phyloP scores from a whole-genome alignment of 2,329 filamentous ascomycete species.

The Colletotrichum somersetense region DNA sequence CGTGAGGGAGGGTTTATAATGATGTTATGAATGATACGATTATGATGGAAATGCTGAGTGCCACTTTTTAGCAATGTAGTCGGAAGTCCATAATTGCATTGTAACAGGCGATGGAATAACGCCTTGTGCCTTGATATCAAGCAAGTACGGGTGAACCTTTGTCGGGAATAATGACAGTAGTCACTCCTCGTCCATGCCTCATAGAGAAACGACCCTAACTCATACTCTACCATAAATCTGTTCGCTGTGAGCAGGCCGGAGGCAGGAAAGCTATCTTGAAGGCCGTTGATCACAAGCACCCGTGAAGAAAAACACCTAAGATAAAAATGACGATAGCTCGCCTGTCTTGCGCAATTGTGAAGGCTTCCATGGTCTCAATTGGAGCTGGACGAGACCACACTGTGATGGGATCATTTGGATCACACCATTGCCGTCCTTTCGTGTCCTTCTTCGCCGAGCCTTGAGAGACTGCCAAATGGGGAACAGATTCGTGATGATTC shows the following conservation, averaged over 20 bases:
- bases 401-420: not conserved
- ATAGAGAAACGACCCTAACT: not conserved
- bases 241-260: not conserved
- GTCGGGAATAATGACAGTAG: too few relatives aligned
- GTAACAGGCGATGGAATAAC: too few relatives aligned
- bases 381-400: not conserved
- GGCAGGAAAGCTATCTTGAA: not conserved
- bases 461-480: too few relatives aligned
- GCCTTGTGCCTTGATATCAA: not conserved
- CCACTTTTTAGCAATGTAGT: not conserved
- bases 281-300: not conserved
- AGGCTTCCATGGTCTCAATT: not conserved
- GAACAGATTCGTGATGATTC: not conserved
- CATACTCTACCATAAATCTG: not conserved
- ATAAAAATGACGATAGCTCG: not conserved
- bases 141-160: too few relatives aligned
- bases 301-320: not conserved
- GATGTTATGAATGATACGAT: not conserved
- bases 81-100: too few relatives aligned
- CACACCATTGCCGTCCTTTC: not conserved
- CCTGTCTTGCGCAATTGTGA: not conserved
- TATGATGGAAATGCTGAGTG: not conserved
- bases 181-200: not conserved
- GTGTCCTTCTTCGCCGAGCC: not conserved
- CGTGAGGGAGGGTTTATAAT: conserved; percentile 34